Evolutionary conservation across 2,329 filamentous ascomycete genomes (phyloP).

Genomic region (Colletotrichum sp.): DNA sequence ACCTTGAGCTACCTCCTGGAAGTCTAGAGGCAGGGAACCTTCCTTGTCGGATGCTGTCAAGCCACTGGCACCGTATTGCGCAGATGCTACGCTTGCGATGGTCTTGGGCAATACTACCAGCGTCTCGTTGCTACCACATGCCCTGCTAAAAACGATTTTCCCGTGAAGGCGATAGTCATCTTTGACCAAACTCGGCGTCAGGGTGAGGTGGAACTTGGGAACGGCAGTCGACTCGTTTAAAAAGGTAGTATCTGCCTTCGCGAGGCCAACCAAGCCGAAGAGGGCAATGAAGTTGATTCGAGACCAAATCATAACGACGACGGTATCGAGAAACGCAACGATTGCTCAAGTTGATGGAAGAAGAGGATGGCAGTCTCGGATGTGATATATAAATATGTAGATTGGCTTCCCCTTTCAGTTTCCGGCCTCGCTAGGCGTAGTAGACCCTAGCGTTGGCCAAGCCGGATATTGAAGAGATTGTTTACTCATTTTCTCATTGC

Average conservation of each 20-base stretch:
- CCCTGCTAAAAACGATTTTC: background rate
- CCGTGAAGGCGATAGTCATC: background rate
- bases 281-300: background rate
- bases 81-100: background rate
- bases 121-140: background rate
- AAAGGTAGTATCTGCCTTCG: background rate
- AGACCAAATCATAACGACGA: background rate
- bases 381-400: background rate
- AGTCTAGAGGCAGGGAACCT: slow-evolving; percentile 6
- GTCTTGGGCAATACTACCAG: background rate
- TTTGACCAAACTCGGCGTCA: background rate
- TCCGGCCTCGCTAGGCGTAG: background rate
- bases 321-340: background rate
- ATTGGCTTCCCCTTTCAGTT: background rate
- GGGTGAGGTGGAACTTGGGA: background rate
- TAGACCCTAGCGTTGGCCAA: background rate
- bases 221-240: background rate
- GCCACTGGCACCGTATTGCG: background rate
- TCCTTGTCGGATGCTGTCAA: background rate
- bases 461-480: background rate
- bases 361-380: background rate
- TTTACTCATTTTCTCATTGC: background rate
- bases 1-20: background rate
- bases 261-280: background rate
- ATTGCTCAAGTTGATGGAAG: accelerated